Conservation (phyloP, 2,329 filamentous ascomycete species). For the Exophiala oligosperma region DNA sequence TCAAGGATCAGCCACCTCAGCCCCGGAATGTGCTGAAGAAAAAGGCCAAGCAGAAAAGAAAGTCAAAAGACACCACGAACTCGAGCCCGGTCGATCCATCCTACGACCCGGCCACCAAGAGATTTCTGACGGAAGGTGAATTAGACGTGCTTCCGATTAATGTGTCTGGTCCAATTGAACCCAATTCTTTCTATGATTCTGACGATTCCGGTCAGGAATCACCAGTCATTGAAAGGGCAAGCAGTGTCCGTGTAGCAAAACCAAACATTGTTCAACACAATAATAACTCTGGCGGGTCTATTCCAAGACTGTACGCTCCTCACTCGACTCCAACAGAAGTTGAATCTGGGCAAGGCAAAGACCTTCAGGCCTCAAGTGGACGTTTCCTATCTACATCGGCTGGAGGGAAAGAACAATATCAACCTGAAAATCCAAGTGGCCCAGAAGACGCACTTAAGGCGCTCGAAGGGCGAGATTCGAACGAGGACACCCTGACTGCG, state of each 20-base stretch:
- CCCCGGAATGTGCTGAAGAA: conserved; percentile 15
- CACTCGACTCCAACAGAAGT: conserved; percentile 3
- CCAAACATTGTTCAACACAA: conserved; percentile 27
- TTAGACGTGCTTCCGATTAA: conserved; percentile 8
- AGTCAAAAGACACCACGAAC: conserved; percentile 16
- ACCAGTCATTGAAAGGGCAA: conserved; percentile 26
- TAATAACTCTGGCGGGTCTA: conserved; percentile 18
- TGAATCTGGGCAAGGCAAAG: neutral
- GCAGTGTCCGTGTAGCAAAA: conserved; percentile 27
- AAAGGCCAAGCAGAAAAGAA: conserved; percentile 9
- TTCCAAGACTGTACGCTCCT: conserved; percentile 16
- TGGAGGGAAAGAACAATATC: neutral
- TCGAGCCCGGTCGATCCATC: conserved; percentile 21
- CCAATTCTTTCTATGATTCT: conserved; percentile 18
- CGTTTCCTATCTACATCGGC: too few relatives aligned
- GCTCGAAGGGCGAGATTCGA: conserved; percentile 13
- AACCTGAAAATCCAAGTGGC: neutral
- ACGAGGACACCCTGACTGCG: neutral
- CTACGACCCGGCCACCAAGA: conserved; percentile 19
- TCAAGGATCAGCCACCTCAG: conserved; percentile 1
- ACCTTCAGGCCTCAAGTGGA: neutral
- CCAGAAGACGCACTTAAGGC: conserved; percentile 19
- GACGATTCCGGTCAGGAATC: conserved; percentile 21
- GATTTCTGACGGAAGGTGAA: conserved; percentile 7
- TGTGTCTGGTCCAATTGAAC: conserved; percentile 12